Evolutionary conservation across 2,329 filamentous ascomycete genomes (phyloP).

Genomic region (Trichoderma sp.): DNA sequence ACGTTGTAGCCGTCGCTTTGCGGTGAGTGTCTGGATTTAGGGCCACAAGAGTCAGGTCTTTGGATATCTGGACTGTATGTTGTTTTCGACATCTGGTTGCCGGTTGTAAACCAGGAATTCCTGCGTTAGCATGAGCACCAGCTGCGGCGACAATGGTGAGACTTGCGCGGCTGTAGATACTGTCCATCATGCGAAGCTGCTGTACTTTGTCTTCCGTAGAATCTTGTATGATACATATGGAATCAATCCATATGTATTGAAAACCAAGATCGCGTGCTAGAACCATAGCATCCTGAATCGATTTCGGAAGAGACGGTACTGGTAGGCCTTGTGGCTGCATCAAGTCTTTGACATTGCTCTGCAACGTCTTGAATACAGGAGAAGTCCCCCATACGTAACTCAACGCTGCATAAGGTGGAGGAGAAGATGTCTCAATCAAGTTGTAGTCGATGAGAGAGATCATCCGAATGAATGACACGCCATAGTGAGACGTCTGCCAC

Average conservation of each 20-base stretch:
- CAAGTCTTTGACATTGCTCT: background rate
- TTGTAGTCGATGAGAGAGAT: conserved; percentile 7
- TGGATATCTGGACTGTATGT: background rate
- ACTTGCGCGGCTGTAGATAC: conserved; percentile 17
- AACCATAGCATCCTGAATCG: conserved; percentile 19
- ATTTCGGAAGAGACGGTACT: conserved; percentile 1
- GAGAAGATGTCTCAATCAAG: conserved; percentile 3
- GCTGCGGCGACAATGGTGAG: conserved; percentile 21
- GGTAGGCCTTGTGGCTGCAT: conserved; percentile 6
- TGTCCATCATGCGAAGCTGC: conserved; percentile 21
- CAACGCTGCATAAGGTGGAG: conserved; percentile 8
- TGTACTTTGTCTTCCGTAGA: background rate
- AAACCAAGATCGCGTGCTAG: conserved; percentile 16
- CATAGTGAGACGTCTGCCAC: conserved; percentile 7
- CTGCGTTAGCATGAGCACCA: conserved; percentile 7
- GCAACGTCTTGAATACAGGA: conserved; percentile 6
- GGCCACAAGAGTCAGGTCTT: background rate
- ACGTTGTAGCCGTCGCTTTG: background rate
- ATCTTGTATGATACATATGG: conserved; percentile 24
- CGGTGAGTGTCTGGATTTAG: conserved; percentile 1
- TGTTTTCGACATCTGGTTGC: background rate
- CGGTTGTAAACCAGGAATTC: background rate
- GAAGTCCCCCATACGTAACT: conserved; percentile 20
- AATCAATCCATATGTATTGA: conserved; percentile 23
- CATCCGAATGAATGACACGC: conserved; percentile 15